Percentiles rank a stretch among this genome's conserved stretches.
Conservation (phyloP, 139 green algal genomes). For the Coelastrella sp. region DNA sequence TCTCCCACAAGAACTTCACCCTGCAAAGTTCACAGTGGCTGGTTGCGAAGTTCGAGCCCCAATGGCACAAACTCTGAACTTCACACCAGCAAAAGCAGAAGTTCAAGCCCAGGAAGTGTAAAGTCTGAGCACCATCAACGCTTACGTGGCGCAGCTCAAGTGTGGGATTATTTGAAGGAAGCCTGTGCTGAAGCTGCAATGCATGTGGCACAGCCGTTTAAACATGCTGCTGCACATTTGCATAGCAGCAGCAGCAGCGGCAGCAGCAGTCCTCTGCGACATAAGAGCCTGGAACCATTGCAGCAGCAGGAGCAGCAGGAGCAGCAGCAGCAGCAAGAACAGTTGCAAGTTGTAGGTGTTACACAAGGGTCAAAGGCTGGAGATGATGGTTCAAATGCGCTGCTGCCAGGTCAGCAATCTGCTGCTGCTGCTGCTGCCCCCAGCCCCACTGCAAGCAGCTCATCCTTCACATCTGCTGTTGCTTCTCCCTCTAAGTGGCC, state of each 20-base stretch:
- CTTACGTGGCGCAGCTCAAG: not conserved
- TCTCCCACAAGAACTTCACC: not conserved
- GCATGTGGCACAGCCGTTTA: too few relatives aligned
- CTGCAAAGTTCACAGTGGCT: not conserved
- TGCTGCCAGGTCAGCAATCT: not conserved
- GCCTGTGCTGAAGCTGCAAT: conserved; percentile 4
- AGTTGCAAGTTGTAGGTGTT: too few relatives aligned
- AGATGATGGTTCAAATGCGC: too few relatives aligned
- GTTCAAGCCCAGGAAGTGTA: not conserved
- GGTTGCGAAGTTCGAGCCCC: not conserved
- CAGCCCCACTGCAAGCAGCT: not conserved
- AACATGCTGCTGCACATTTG: not conserved
- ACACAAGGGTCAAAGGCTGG: too few relatives aligned
- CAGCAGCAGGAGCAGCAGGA: conserved; percentile 18
- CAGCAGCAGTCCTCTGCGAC: conserved; percentile 36
- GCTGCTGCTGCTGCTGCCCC: conserved; percentile 6
- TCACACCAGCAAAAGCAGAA: not conserved
- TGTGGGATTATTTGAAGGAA: conserved; percentile 21
- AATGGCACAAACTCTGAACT: not conserved
- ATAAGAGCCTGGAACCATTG: not conserved
- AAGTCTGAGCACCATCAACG: not conserved
- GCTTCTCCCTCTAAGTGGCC: too few relatives aligned
- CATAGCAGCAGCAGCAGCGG: conserved; percentile 14
- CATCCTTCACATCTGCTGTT: too few relatives aligned
- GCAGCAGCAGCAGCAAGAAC: not conserved